Conservation (phyloP, 192 early-diverging fungal genomes). For the Coemansia sp. region DNA sequence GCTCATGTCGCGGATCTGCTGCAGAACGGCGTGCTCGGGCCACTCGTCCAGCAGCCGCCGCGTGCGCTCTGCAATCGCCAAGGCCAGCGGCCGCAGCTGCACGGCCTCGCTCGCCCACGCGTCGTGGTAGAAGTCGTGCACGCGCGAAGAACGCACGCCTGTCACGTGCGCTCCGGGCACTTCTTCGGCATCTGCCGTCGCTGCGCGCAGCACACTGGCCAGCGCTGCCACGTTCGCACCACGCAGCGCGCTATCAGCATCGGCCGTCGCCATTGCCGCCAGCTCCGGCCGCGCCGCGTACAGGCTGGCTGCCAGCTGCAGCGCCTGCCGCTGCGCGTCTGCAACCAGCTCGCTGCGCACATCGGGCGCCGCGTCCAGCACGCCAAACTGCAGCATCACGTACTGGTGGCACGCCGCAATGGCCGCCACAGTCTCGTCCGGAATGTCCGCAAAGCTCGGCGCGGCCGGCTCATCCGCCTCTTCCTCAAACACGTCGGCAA, state of each 20-base stretch:
- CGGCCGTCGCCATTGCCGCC: background rate
- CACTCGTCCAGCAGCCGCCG: slow-evolving; percentile 69
- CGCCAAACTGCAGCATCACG: slow-evolving; percentile 51
- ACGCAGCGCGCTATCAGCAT: slow-evolving; percentile 19
- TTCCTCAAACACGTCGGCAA: slow-evolving; percentile 62
- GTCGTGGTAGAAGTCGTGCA: slow-evolving; percentile 92
- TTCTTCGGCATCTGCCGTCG: slow-evolving; percentile 2
- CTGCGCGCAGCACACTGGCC: slow-evolving; percentile 19
- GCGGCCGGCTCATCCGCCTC: slow-evolving; percentile 16
- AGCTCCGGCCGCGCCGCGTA: slow-evolving; percentile 16
- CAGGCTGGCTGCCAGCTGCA: slow-evolving; percentile 26
- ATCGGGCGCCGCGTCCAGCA: slow-evolving; percentile 1
- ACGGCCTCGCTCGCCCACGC: slow-evolving; percentile 73
- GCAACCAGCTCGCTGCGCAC: slow-evolving; percentile 9
- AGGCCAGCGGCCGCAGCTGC: slow-evolving; percentile 61
- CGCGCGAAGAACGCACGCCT: slow-evolving; percentile 30
- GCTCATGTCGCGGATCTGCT: slow-evolving; percentile 67
- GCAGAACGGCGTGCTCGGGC: slow-evolving; percentile 89
- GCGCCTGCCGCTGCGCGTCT: slow-evolving; percentile 27
- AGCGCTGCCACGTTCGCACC: slow-evolving; percentile 35
- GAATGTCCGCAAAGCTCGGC: slow-evolving; percentile 49
- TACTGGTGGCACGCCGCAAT: slow-evolving; percentile 55
- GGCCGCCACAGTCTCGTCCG: slow-evolving; percentile 50
- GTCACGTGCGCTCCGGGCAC: slow-evolving; percentile 1
- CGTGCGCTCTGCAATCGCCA: slow-evolving; percentile 59